These are phyloP conservation scores for Phylloboletellus chloephorus DNA, from an alignment of 1,284 basidiomycete genomes.

Conservation along the genomic window DNA sequence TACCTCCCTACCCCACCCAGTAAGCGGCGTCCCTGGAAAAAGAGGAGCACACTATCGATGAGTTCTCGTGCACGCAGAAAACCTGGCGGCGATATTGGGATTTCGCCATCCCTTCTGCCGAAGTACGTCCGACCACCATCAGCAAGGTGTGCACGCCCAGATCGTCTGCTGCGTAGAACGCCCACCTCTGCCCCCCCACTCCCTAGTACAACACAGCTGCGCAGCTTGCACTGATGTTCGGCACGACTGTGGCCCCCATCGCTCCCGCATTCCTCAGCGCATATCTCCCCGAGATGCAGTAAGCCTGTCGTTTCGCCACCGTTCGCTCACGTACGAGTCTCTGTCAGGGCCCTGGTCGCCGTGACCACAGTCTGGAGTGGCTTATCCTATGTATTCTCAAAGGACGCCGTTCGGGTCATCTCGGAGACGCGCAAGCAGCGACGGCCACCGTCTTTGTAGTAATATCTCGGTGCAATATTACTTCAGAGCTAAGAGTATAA, in stretches of 20 bases:
- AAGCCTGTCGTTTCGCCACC: constrained; percentile 22
- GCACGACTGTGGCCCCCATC: constrained; percentile 81
- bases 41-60: constrained; percentile 1
- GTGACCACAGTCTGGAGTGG: constrained; percentile 92
- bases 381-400: constrained; percentile 78
- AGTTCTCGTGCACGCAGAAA: constrained; percentile 52
- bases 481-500: constrained; percentile 10
- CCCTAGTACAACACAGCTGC: constrained; percentile 85
- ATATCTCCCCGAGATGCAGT: constrained; percentile 62
- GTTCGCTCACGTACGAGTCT: constrained; percentile 5
- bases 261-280: constrained; percentile 56
- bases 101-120: constrained; percentile 89
- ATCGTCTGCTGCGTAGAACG: not conserved
- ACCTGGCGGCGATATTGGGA: constrained; percentile 92
- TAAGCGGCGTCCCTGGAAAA: constrained; percentile 37
- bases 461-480: not conserved
- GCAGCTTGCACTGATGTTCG: constrained; percentile 87
- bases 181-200: not conserved
- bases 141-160: constrained; percentile 63
- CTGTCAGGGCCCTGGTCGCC: constrained; percentile 73
- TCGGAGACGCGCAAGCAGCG: constrained; percentile 34
- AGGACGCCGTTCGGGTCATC: constrained; percentile 61
- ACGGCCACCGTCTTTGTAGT: constrained; percentile 19
- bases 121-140: constrained; percentile 85
- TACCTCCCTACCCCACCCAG: constrained; percentile 81